A percentile compares a stretch with the other conserved stretches of the same genome.
Conservation (phyloP, 257 asterid species). For the Solanum pennellii region DNA sequence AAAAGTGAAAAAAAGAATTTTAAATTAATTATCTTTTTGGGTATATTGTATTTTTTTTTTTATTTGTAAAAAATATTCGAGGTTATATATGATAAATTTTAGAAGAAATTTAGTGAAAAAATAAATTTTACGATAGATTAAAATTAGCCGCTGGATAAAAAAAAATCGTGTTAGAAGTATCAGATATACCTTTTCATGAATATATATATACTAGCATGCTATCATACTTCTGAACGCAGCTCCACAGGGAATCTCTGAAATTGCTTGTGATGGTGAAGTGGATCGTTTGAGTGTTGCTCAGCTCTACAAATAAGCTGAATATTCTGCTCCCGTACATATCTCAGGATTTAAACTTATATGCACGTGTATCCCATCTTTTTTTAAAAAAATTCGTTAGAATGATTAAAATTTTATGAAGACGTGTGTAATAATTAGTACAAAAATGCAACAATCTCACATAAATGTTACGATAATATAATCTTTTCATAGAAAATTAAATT, state of each 20-base stretch:
- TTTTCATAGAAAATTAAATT: no score
- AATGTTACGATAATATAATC: no score
- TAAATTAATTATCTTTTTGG: neutral
- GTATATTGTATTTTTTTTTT: neutral
- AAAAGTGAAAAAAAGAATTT: no score
- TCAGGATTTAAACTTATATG: neutral
- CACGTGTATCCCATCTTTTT: no score
- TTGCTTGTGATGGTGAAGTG: conserved; percentile 46
- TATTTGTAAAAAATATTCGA: neutral
- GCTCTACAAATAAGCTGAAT: conserved; percentile 65
- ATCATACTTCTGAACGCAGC: conserved; percentile 33
- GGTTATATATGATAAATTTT: neutral
- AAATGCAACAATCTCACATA: no score
- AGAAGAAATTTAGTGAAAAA: neutral
- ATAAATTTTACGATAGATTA: neutral
- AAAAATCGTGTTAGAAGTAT: no score
- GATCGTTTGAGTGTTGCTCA: conserved; percentile 57
- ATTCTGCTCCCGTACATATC: neutral
- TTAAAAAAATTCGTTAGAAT: no score
- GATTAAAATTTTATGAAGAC: no score
- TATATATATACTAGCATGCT: neutral
- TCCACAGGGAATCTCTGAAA: conserved; percentile 40
- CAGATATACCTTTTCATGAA: neutral
- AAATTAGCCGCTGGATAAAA: neutral
- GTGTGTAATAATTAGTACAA: no score